Conservation (phyloP, 768 basidiomycete species). For the Pleurotus eryngii region DNA sequence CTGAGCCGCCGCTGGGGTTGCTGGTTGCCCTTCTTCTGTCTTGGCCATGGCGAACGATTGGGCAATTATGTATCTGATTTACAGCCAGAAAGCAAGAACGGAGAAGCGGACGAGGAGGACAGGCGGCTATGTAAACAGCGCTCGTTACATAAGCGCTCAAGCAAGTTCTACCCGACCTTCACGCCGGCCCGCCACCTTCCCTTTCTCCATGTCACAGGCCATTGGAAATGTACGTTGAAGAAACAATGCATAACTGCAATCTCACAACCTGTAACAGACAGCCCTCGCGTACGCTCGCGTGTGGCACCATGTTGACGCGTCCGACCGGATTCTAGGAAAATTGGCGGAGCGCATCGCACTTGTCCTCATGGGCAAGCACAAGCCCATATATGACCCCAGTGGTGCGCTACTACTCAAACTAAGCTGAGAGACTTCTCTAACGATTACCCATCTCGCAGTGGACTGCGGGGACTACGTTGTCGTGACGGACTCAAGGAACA, state of each 20-base stretch:
- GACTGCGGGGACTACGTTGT: constrained; percentile 99
- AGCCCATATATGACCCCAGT: constrained; percentile 92
- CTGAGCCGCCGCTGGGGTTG: background rate
- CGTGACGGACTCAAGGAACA: constrained; percentile 82
- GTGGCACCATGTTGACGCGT: constrained; percentile 94
- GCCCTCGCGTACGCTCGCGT: constrained; percentile 91
- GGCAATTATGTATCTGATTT: too few relatives aligned
- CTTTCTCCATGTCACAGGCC: constrained; percentile 66
- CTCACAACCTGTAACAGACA: constrained; percentile 54
- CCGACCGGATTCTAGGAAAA: constrained; percentile 90
- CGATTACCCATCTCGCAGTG: constrained; percentile 40
- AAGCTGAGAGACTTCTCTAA: background rate
- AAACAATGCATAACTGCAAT: background rate
- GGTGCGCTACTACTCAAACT: constrained; percentile 43
- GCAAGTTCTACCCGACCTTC: too few relatives aligned
- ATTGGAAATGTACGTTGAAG: constrained; percentile 68
- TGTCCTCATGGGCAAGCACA: constrained; percentile 98
- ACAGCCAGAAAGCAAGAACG: background rate
- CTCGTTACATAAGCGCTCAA: too few relatives aligned
- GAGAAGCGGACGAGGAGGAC: too few relatives aligned
- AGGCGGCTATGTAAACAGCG: too few relatives aligned
- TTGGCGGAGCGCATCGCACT: constrained; percentile 91
- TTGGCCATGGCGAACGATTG: background rate
- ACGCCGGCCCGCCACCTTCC: background rate
- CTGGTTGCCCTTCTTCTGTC: background rate